These are phyloP conservation scores for Senecio squalidus DNA, from an alignment of 140 eudicot genomes.

Conservation along the genomic window DNA sequence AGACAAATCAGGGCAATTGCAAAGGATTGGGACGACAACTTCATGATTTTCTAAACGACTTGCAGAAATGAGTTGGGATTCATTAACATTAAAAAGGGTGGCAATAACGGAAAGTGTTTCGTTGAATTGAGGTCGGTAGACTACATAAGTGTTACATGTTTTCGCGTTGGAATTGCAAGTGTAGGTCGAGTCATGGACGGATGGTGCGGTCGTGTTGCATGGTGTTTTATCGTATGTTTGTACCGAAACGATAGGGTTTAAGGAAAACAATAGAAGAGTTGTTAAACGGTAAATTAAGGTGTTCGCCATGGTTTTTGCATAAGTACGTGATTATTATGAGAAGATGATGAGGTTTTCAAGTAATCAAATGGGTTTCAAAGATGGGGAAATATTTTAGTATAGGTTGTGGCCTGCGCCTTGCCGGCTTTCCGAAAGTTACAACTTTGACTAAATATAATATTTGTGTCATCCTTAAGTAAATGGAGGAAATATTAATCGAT, in stretches of 20 bases:
- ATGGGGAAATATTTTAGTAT: slow-evolving; percentile 10
- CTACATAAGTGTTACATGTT: slow-evolving; percentile 37
- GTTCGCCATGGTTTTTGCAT: slow-evolving; percentile 9
- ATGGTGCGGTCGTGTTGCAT: slow-evolving; percentile 28
- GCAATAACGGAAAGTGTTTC: slow-evolving; percentile 33
- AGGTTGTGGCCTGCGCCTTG: slow-evolving; percentile 12
- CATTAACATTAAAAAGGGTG: slow-evolving; percentile 28
- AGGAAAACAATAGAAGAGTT: slow-evolving; percentile 9
- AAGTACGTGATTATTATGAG: neutral
- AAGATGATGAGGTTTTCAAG: slow-evolving; percentile 6
- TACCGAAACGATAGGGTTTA: slow-evolving; percentile 3
- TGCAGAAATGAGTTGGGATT: slow-evolving; percentile 21
- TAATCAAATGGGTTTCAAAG: neutral
- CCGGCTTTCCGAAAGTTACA: slow-evolving; percentile 22
- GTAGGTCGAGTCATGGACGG: slow-evolving; percentile 33
- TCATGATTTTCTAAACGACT: slow-evolving; percentile 20
- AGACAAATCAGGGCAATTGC: slow-evolving; percentile 35
- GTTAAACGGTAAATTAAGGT: slow-evolving; percentile 1
- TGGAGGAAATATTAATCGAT: no score
- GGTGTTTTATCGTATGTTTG: slow-evolving; percentile 37
- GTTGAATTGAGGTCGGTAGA: slow-evolving; percentile 40
- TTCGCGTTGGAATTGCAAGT: slow-evolving; percentile 28
- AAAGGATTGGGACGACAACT: slow-evolving; percentile 34
- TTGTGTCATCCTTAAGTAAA: no score
- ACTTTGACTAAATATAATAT: neutral